These are phyloP conservation scores for Russula virescens DNA, from an alignment of 768 basidiomycete species.

Conservation along the genomic window DNA sequence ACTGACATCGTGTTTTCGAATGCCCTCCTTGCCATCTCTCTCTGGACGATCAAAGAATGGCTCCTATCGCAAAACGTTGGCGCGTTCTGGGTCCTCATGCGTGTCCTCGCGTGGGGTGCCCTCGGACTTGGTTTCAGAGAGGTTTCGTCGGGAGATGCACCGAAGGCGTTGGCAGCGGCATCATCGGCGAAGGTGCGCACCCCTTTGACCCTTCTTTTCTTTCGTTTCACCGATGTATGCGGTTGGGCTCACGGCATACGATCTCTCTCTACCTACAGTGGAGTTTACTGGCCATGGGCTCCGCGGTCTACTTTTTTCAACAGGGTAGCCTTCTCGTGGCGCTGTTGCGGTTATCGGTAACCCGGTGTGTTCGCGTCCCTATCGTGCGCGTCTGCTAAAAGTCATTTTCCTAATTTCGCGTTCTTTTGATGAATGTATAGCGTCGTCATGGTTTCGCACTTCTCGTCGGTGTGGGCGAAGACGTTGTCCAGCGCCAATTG, in stretches of 20 bases:
- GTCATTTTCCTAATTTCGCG: too few relatives aligned
- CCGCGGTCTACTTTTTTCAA: conserved; percentile 61
- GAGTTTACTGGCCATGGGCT: conserved; percentile 63
- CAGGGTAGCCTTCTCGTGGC: conserved; percentile 63
- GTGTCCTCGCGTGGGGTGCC: conserved; percentile 68
- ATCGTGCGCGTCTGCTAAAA: background rate
- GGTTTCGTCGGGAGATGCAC: conserved; percentile 45
- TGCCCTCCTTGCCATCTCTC: conserved; percentile 54
- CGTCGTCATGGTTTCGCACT: conserved; percentile 63
- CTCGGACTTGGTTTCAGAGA: conserved; percentile 60
- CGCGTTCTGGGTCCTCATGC: conserved; percentile 71
- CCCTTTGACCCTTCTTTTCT: background rate
- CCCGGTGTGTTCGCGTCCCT: conserved; percentile 42
- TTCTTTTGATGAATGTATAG: conserved; percentile 35
- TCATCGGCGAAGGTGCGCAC: conserved; percentile 40
- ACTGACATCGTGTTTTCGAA: conserved; percentile 52
- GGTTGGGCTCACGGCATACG: background rate
- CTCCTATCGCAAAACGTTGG: conserved; percentile 61
- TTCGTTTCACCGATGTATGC: background rate
- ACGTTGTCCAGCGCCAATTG: conserved; percentile 44
- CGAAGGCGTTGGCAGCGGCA: conserved; percentile 47
- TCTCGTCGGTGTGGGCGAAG: conserved; percentile 61
- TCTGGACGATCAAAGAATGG: conserved; percentile 62
- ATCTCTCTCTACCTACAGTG: conserved; percentile 41
- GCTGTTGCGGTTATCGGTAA: conserved; percentile 59